phyloP scores from a whole-genome alignment of 108 stramenopile genomes.

The Nannochloropsis salina region DNA sequence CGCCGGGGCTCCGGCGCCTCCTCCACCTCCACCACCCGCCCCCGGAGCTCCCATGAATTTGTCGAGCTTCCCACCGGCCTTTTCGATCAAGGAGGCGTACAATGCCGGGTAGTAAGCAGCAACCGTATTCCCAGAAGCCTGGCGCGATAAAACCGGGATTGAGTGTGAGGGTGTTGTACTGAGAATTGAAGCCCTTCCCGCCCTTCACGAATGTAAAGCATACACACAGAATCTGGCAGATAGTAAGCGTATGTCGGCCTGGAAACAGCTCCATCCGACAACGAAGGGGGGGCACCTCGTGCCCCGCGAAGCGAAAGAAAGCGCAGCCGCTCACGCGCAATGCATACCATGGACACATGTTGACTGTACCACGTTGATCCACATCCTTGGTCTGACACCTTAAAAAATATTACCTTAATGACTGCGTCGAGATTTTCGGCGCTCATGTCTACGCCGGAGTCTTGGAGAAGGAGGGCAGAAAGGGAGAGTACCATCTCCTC shows the following conservation, averaged over 20 bases:
- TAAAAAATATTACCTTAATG: conserved; percentile 9
- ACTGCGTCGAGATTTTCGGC: conserved; percentile 43
- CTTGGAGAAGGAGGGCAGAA: conserved; percentile 44
- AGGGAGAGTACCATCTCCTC: conserved; percentile 45
- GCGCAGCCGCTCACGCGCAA: too few relatives aligned
- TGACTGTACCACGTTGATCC: too few relatives aligned
- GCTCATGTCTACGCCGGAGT: conserved; percentile 34
- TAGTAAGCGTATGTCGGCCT: too few relatives aligned
- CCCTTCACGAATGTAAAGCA: too few relatives aligned
- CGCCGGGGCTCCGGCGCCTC: not conserved
- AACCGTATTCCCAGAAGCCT: not conserved
- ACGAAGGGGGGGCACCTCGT: too few relatives aligned
- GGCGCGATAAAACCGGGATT: not conserved
- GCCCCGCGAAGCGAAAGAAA: too few relatives aligned
- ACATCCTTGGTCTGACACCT: too few relatives aligned
- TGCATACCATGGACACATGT: too few relatives aligned
- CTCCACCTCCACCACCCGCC: conserved; percentile 7
- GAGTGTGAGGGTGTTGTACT: too few relatives aligned
- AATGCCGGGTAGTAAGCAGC: not conserved
- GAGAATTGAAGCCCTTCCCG: too few relatives aligned
- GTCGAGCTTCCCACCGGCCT: not conserved
- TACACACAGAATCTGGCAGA: too few relatives aligned
- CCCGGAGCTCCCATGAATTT: conserved; percentile 16
- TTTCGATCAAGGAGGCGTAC: not conserved
- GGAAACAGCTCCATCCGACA: too few relatives aligned